Evolutionary conservation across 805 yeast genomes (phyloP).

Genomic region (Kluyveromyces wickerhamii): DNA sequence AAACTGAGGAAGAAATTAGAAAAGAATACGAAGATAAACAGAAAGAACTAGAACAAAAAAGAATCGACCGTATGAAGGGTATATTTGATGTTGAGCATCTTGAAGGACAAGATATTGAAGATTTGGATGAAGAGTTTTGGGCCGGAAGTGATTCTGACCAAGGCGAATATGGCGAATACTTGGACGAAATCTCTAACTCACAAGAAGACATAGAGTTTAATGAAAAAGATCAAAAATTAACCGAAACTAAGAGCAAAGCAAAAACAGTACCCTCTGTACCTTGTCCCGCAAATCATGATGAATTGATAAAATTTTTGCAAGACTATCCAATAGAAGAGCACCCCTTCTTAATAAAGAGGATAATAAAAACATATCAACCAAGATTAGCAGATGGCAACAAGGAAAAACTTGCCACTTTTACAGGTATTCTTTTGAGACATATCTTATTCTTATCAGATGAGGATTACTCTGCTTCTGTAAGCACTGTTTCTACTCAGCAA

Average conservation of each 20-base stretch:
- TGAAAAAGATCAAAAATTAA: slow-evolving; percentile 27
- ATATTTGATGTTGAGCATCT: slow-evolving; percentile 37
- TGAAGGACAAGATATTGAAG: slow-evolving; percentile 53
- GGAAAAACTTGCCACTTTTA: slow-evolving; percentile 56
- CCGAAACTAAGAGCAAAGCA: slow-evolving; percentile 10
- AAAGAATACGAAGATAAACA: slow-evolving; percentile 53
- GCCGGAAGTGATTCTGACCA: slow-evolving; percentile 41
- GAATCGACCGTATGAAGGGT: slow-evolving; percentile 71
- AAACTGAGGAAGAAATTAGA: slow-evolving; percentile 63
- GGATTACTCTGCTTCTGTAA: slow-evolving; percentile 27
- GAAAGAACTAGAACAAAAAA: slow-evolving; percentile 57
- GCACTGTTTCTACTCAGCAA: slow-evolving; percentile 30
- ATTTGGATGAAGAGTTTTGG: slow-evolving; percentile 66
- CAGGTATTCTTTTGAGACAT: slow-evolving; percentile 57
- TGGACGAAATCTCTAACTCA: slow-evolving; percentile 31
- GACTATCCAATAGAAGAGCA: slow-evolving; percentile 36
- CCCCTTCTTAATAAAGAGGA: slow-evolving; percentile 41
- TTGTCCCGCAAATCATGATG: slow-evolving; percentile 45
- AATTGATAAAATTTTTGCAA: slow-evolving; percentile 32
- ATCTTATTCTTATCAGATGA: slow-evolving; percentile 42
- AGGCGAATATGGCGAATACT: slow-evolving; percentile 26
- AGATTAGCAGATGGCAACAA: slow-evolving; percentile 76
- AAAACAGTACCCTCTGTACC: slow-evolving; percentile 18
- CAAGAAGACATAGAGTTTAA: slow-evolving; percentile 34
- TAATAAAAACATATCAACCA: slow-evolving; percentile 62